Conservation (phyloP, 169 alveolate species). For the Theileria orientalis region DNA sequence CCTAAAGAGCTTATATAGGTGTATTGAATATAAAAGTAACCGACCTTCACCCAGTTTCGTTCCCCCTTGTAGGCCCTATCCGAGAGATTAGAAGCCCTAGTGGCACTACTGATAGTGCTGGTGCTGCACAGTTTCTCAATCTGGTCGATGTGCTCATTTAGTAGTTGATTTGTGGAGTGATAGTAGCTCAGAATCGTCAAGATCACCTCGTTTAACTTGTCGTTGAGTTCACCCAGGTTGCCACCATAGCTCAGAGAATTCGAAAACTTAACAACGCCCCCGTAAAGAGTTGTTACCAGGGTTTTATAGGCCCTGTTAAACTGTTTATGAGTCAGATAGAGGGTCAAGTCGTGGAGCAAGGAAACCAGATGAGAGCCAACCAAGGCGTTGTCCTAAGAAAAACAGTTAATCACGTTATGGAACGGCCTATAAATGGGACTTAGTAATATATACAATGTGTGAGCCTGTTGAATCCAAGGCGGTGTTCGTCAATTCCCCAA, state of each 20-base stretch:
- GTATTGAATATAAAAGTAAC: too few species aligned
- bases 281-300: neutral
- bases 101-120: too few species aligned
- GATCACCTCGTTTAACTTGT: neutral
- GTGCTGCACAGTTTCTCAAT: too few species aligned
- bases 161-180: too few species aligned
- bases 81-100: too few species aligned
- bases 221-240: neutral
- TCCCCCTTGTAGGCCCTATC: too few species aligned
- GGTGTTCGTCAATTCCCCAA: neutral
- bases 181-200: too few species aligned
- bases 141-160: too few species aligned
- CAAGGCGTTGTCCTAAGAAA: neutral
- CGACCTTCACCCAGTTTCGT: too few species aligned
- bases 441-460: neutral
- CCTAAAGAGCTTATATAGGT: too few species aligned
- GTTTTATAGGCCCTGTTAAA: neutral
- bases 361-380: neutral
- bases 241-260: neutral
- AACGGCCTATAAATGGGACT: neutral
- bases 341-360: neutral
- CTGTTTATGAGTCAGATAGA: neutral
- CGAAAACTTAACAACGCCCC: neutral
- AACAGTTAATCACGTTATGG: neutral
- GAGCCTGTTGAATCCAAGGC: neutral